Evolutionary conservation across 2,329 filamentous ascomycete genomes (phyloP), one percentile per base, ranked within the genome.

Genomic region (Graphilbum ipis-grandicollis): DNA sequence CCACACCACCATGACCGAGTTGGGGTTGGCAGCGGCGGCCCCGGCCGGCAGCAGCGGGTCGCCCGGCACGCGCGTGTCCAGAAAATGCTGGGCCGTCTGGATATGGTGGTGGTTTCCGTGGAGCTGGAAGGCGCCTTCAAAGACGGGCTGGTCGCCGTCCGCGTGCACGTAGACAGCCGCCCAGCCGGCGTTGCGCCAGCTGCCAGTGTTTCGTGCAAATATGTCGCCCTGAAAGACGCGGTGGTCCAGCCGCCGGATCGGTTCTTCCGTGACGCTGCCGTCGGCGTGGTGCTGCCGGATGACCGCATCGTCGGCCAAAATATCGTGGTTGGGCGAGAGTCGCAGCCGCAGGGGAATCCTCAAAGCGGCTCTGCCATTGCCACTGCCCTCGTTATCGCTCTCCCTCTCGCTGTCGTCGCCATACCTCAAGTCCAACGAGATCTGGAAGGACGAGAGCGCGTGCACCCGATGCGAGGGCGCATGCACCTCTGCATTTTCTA

Each of bases 291-390:
- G 56, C 51, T 84, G 78, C 29, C 76, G 71, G 34, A 98, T 63
- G 35, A 68, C 71, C 9, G 86, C 79, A 47, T 79, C 75, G 14
- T 84, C 69, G 38, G 78, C 71, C 33, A 98, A 65, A 40, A 96
- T 75, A 56, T 96, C 83, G 59, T 93, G 74, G 53, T 96, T 96
- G 4, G 90, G 90, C 52, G 90, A 76, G 34, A 98, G 68, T 38
- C 71, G 68, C 36, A 98, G 68, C 45, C 84, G 82, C 49, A 96
- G 65, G 46, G 74, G 70, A n/a, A n/a, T n/a, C n/a, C n/a, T n/a
- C n/a, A n/a, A n/a, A n/a, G n/a, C n/a, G n/a, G n/a, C n/a, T n/a
- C n/a, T n/a, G n/a, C n/a, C n/a, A n/a, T 44, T 85, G 69, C 41
- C 68, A 60, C 37, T 69, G 65, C 41, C 71, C n/a, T n/a, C n/a